Evolutionary conservation across 1,284 basidiomycete genomes (phyloP).

Genomic region (Cerrena zonata): DNA sequence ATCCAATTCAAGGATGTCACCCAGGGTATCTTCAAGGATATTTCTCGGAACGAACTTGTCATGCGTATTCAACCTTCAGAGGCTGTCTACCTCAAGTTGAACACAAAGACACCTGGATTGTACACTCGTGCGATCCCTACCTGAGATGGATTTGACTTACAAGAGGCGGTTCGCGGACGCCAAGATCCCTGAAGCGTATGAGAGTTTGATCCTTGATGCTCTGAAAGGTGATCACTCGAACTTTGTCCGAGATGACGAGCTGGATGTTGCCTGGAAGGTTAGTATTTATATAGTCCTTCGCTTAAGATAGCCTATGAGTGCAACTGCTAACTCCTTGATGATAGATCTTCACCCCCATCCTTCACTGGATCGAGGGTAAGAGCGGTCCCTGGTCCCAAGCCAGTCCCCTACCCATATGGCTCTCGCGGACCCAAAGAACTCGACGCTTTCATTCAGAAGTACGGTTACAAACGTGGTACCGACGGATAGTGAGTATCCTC

Average conservation of each 20-base stretch:
- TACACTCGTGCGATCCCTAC: constrained; percentile 83
- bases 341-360: constrained; percentile 88
- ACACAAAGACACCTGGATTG: constrained; percentile 88
- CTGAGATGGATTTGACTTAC: constrained; percentile 96
- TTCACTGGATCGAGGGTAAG: constrained; percentile 89
- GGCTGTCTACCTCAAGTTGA: constrained; percentile 92
- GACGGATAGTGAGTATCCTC: constrained; percentile 64
- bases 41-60: constrained; percentile 90
- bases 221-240: constrained; percentile 86
- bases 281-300: constrained; percentile 13
- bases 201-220: constrained; percentile 85
- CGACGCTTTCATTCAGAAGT: constrained; percentile 68
- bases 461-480: constrained; percentile 70
- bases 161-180: constrained; percentile 85
- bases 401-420: constrained; percentile 81
- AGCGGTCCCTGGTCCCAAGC: constrained; percentile 59
- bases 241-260: constrained; percentile 92
- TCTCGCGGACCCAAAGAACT: constrained; percentile 86
- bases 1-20: constrained; percentile 96
- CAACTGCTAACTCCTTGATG: neutral
- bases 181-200: constrained; percentile 91
- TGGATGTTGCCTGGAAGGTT: constrained; percentile 93
- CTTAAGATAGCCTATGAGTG: neutral
- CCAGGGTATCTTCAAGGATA: constrained; percentile 90
- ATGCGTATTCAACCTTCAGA: constrained; percentile 93